A percentile compares a stretch with the other conserved stretches of the same genome.
These are phyloP conservation scores for Phaeosphaeriaceae sp. DNA, from an alignment of 2,329 filamentous ascomycete species.

Conservation along the genomic window DNA sequence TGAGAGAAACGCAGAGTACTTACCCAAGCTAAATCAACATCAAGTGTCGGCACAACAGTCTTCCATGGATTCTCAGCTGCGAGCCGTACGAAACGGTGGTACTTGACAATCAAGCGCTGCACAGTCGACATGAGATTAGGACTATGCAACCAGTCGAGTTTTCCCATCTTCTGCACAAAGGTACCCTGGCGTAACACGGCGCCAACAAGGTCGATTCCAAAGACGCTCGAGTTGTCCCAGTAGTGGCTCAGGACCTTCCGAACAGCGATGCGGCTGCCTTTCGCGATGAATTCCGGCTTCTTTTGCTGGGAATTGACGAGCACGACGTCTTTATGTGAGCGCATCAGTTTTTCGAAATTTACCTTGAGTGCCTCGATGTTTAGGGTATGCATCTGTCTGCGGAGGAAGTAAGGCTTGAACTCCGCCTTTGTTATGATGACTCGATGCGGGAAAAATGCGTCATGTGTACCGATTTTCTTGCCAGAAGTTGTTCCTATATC, in stretches of 20 bases:
- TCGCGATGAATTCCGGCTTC: slow-evolving; percentile 9
- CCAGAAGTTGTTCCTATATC: slow-evolving; percentile 24
- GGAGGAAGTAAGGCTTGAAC: slow-evolving; percentile 9
- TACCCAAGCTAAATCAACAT: slow-evolving; percentile 75
- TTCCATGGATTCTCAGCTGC: slow-evolving; percentile 58
- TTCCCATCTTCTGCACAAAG: slow-evolving; percentile 75
- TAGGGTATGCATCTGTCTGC: slow-evolving; percentile 31
- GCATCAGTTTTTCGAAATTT: slow-evolving; percentile 14
- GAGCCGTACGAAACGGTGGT: slow-evolving; percentile 68
- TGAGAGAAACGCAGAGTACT: slow-evolving; percentile 6
- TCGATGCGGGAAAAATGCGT: slow-evolving; percentile 27
- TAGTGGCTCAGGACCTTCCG: slow-evolving; percentile 75
- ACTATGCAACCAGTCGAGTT: slow-evolving; percentile 79
- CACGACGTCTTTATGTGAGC: slow-evolving; percentile 30
- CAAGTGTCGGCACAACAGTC: slow-evolving; percentile 72
- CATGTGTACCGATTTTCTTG: slow-evolving; percentile 20
- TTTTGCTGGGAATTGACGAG: slow-evolving; percentile 44
- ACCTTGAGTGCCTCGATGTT: slow-evolving; percentile 15
- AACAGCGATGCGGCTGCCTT: slow-evolving; percentile 51
- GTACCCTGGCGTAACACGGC: slow-evolving; percentile 70
- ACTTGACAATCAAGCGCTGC: slow-evolving; percentile 69
- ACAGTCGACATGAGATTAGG: slow-evolving; percentile 70
- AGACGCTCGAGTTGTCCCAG: slow-evolving; percentile 71
- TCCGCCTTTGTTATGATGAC: slow-evolving; percentile 33
- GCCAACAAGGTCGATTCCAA: slow-evolving; percentile 69